Percentiles rank a stretch among this genome's conserved stretches.
phyloP scores from a whole-genome alignment of 2,329 filamentous ascomycete genomes.

The Fusarium sp. region DNA sequence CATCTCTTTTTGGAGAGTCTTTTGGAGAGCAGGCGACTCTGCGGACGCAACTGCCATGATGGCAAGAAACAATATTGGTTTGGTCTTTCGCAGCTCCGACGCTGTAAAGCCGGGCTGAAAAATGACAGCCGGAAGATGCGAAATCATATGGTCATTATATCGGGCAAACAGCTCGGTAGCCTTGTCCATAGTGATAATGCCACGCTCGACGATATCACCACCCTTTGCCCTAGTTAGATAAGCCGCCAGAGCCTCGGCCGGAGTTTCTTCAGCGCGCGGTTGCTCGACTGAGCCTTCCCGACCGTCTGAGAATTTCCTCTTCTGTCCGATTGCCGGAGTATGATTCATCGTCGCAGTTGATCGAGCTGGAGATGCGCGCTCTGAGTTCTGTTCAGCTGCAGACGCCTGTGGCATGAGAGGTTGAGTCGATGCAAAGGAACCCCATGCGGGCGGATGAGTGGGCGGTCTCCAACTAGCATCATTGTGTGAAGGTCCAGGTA shows the following conservation, averaged over 20 bases:
- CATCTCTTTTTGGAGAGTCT: slow-evolving; percentile 72
- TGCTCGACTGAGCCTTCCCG: slow-evolving; percentile 31
- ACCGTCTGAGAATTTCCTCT: slow-evolving; percentile 48
- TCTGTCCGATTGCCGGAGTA: slow-evolving; percentile 42
- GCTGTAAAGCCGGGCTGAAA: slow-evolving; percentile 66
- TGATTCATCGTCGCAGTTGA: slow-evolving; percentile 13
- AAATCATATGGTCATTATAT: slow-evolving; percentile 69
- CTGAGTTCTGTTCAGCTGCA: slow-evolving; percentile 27
- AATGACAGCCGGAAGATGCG: slow-evolving; percentile 71
- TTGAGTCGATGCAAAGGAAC: slow-evolving; percentile 24
- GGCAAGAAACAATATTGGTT: slow-evolving; percentile 76
- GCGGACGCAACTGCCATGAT: slow-evolving; percentile 74
- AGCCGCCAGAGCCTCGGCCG: slow-evolving; percentile 34
- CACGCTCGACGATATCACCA: slow-evolving; percentile 67
- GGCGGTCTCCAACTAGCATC: slow-evolving; percentile 22
- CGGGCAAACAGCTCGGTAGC: slow-evolving; percentile 66
- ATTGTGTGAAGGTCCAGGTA: slow-evolving; percentile 12
- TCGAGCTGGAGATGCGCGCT: slow-evolving; percentile 21
- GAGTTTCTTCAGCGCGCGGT: slow-evolving; percentile 20
- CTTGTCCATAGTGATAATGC: slow-evolving; percentile 65
- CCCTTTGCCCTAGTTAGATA: slow-evolving; percentile 45
- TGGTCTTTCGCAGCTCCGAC: slow-evolving; percentile 65
- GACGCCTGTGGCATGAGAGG: slow-evolving; percentile 12
- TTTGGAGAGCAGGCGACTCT: slow-evolving; percentile 67
- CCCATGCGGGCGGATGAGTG: slow-evolving; percentile 30